Evolutionary conservation across 352 stramenopile genomes (phyloP).

Genomic region (Phytophthora quininea): DNA sequence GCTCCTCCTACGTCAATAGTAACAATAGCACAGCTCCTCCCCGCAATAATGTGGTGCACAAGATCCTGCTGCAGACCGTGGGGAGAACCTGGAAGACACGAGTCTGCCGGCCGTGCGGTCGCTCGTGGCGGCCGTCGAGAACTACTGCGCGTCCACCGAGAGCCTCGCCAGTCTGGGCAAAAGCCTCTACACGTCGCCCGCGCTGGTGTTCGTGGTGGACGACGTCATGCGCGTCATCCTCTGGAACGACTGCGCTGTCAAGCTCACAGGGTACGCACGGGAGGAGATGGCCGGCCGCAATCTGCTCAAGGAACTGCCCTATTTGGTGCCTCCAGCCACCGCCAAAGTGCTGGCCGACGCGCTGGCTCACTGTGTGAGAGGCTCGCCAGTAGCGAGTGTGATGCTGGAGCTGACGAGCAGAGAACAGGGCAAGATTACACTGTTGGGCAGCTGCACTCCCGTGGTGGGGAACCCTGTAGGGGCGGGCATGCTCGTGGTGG

Average conservation of each 20-base stretch:
- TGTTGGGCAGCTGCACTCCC: conserved; percentile 75
- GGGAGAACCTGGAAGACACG: conserved; percentile 75
- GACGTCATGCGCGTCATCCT: conserved; percentile 87
- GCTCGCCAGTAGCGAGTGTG: conserved; percentile 50
- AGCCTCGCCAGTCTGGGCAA: conserved; percentile 84
- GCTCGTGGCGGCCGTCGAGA: conserved; percentile 77
- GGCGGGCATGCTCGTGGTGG: conserved; percentile 82
- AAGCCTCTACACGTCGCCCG: conserved; percentile 78
- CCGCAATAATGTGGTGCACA: conserved; percentile 60
- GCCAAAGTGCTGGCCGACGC: conserved; percentile 60
- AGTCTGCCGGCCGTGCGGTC: conserved; percentile 68
- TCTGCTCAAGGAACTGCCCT: conserved; percentile 71
- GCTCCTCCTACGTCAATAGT: background rate
- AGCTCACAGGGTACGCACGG: conserved; percentile 72
- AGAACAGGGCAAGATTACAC: conserved; percentile 62
- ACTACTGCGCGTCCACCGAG: conserved; percentile 76
- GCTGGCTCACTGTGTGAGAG: conserved; percentile 65
- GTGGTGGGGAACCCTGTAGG: conserved; percentile 77
- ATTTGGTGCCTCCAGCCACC: conserved; percentile 65
- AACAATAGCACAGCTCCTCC: conserved; percentile 13
- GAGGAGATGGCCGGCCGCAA: conserved; percentile 84
- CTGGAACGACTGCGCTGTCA: conserved; percentile 85
- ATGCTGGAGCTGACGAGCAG: conserved; percentile 67
- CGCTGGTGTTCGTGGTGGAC: conserved; percentile 84
- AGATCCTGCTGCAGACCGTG: conserved; percentile 82